These are phyloP conservation scores for Calonectria honghensis DNA, from an alignment of 2,329 filamentous ascomycete species.

Conservation along the genomic window DNA sequence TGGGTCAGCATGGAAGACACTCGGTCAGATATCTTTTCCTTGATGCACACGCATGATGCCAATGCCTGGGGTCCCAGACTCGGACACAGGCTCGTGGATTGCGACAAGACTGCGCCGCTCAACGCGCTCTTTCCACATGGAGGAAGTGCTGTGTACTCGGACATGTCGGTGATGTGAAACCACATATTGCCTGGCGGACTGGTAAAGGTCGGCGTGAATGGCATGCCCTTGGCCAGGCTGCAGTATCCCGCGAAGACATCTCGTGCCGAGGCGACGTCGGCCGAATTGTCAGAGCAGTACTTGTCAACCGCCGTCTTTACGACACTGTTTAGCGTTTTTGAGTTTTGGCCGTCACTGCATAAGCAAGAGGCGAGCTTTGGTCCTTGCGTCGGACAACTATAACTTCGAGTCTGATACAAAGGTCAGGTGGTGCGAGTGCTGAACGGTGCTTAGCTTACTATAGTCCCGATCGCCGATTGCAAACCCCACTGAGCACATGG, in stretches of 20 bases:
- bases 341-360: background rate
- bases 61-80: background rate
- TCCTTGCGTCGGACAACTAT: background rate
- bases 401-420: background rate
- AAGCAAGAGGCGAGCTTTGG: background rate
- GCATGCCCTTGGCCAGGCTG: background rate
- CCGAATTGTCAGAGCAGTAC: background rate
- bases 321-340: background rate
- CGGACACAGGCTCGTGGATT: background rate
- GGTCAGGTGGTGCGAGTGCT: background rate
- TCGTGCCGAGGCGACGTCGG: background rate
- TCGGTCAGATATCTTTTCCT: background rate
- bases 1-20: background rate
- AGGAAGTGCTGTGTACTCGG: background rate
- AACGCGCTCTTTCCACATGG: background rate
- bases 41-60: slow-evolving; percentile 6
- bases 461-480: background rate
- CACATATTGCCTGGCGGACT: background rate
- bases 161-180: slow-evolving; percentile 2
- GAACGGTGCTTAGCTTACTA: background rate
- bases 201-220: background rate
- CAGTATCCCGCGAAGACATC: background rate
- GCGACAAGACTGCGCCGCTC: background rate
- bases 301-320: background rate
- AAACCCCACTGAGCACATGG: background rate